Conservation (phyloP, 257 asterid species). For the Ligustrum vulgare region DNA sequence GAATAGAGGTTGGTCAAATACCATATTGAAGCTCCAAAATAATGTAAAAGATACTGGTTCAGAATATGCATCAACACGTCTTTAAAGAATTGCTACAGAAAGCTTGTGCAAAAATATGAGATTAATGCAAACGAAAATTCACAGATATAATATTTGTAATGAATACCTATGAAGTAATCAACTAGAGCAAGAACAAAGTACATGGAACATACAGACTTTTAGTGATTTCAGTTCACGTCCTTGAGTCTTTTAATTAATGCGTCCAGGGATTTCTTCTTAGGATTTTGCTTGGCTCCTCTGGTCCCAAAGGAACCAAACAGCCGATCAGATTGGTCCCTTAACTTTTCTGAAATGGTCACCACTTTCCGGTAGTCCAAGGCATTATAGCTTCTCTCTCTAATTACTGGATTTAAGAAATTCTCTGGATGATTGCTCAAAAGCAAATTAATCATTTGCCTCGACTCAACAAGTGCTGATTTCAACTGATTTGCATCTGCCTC, state of each 20-base stretch:
- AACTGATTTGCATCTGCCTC: slow-evolving; percentile 66
- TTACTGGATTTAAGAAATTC: slow-evolving; percentile 85
- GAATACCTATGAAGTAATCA: slow-evolving; percentile 39
- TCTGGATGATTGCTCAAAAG: slow-evolving; percentile 92
- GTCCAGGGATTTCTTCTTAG: slow-evolving; percentile 96
- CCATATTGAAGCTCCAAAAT: neutral
- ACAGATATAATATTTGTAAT: slow-evolving; percentile 25
- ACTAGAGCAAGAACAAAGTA: slow-evolving; percentile 22
- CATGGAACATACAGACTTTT: slow-evolving; percentile 30
- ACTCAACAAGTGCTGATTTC: slow-evolving; percentile 73
- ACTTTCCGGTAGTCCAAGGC: slow-evolving; percentile 81
- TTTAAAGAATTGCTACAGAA: slow-evolving; percentile 33
- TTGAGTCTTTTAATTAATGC: slow-evolving; percentile 81
- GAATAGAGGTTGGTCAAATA: neutral
- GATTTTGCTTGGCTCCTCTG: slow-evolving; percentile 80
- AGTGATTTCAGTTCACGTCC: slow-evolving; percentile 62
- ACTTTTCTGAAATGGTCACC: slow-evolving; percentile 78
- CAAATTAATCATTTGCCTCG: slow-evolving; percentile 89
- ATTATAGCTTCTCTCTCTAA: slow-evolving; percentile 86
- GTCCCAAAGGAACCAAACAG: slow-evolving; percentile 86
- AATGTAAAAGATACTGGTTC: slow-evolving; percentile 2
- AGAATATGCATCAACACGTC: slow-evolving; percentile 4
- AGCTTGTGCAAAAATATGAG: slow-evolving; percentile 29
- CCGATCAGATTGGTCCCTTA: slow-evolving; percentile 86
- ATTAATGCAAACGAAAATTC: slow-evolving; percentile 34